These are phyloP conservation scores for Thermomyces lanuginosus DNA, from an alignment of 2,329 filamentous ascomycete species.

Conservation along the genomic window DNA sequence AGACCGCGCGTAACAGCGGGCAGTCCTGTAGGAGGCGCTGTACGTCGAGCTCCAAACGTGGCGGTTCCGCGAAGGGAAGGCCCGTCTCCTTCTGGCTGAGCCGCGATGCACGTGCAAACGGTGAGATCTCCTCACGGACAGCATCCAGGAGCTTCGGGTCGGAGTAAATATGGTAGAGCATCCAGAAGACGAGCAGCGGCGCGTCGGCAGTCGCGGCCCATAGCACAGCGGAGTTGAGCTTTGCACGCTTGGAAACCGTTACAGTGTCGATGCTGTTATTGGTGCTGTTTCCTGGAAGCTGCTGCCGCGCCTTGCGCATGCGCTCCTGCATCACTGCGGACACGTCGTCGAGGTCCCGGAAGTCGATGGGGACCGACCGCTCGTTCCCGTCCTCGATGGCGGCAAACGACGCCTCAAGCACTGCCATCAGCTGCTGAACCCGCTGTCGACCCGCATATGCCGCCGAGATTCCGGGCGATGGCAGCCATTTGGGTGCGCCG, in stretches of 20 bases:
- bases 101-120: conserved; percentile 24
- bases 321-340: conserved; percentile 30
- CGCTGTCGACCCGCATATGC: conserved; percentile 33
- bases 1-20: conserved; percentile 30
- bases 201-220: conserved; percentile 41
- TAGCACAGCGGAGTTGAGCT: conserved; percentile 33
- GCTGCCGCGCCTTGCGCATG: conserved; percentile 23
- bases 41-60: conserved; percentile 26
- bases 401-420: conserved; percentile 29
- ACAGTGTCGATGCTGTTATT: no score
- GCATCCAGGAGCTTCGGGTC: conserved; percentile 24
- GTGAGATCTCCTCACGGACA: conserved; percentile 31
- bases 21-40: conserved; percentile 28
- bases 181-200: conserved; percentile 37
- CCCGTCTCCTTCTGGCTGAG: conserved; percentile 22
- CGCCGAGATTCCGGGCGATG: conserved; percentile 34
- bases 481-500: conserved; percentile 40
- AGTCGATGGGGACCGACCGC: conserved; percentile 26
- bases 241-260: conserved; percentile 22
- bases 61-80: conserved; percentile 28
- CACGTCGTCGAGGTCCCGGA: conserved; percentile 34
- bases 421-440: conserved; percentile 24
- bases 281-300: conserved; percentile 14
- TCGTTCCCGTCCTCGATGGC: conserved; percentile 28
- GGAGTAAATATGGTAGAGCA: conserved; percentile 31